Base-by-base conservation (phyloP, 257 asterid species). In the Orobanche coerulescens region DNA sequence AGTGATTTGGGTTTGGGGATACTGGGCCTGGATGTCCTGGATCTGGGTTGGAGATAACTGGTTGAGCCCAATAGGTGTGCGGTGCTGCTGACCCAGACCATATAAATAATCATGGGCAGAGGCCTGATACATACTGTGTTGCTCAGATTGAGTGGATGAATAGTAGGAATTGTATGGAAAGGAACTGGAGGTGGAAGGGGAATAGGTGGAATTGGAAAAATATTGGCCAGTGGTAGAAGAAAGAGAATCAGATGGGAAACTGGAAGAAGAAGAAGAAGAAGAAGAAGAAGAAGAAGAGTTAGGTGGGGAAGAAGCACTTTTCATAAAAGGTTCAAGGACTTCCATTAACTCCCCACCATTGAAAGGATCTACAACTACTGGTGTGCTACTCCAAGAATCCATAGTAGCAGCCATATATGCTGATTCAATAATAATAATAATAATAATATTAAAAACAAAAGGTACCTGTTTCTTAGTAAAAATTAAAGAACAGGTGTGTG, bases 251-350 rank as follows among this genome's bases (percentile, higher is more conserved):
- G 55, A 9, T 34, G 71, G 25, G 36, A 49, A 14, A 16, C 42
- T 19, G 12, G 70, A 10, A 28, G 39, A 37, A 58, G 30, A 13
- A 59, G 58, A 1, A 12, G 74, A 64, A 20, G 75, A 67, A 42
- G 37, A 73, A 68, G 40, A 26, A 43, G 81, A 64, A 61, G 79
- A 58, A 53, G 83, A n/a, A 55, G 79, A 71, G 55, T 55, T 20
- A 22, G 82, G 79, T 37, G 79, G 53, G 75, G 82, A 73, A 53
- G 88, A 76, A 79, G 85, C 83, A 83, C 90, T 78, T 71, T 84
- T 89, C 81, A 88, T 84, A 82, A 93, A 93, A 82, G 98, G 97
- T 26, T 73, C 94, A 79, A 93, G 95, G 70, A 88, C 98, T 76
- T 93, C 95, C 97, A 89, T 93, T 0, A 93, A 58, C 68, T 93